Conservation (phyloP, 2,329 filamentous ascomycete species). For the Colletotrichum lini region DNA sequence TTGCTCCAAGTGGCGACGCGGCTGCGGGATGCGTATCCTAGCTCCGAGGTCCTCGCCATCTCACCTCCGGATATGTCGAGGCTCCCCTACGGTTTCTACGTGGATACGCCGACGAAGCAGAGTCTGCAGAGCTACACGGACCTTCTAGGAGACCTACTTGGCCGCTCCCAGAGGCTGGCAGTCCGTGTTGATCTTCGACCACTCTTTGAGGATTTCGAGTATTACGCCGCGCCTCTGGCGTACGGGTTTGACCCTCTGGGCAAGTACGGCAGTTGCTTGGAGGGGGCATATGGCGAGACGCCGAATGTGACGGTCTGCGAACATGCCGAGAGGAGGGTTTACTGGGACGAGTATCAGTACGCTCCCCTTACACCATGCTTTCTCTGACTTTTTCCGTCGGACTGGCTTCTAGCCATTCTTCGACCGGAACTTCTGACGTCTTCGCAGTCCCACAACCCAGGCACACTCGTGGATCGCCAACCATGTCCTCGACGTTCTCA, state of each 20-base stretch:
- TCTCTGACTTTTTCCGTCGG: not conserved
- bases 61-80: slow-evolving; percentile 30
- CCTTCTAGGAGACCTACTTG: slow-evolving; percentile 11
- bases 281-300: slow-evolving; percentile 32
- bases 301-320: slow-evolving; percentile 34
- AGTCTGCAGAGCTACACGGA: slow-evolving; percentile 10
- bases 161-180: not conserved
- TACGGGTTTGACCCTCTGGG: slow-evolving; percentile 30
- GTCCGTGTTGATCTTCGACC: slow-evolving; percentile 20
- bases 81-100: slow-evolving; percentile 28
- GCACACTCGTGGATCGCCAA: slow-evolving; percentile 39
- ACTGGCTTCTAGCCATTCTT: not conserved
- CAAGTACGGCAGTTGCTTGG: slow-evolving; percentile 35
- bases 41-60: slow-evolving; percentile 12
- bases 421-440: slow-evolving; percentile 11
- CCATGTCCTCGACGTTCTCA: slow-evolving; percentile 17
- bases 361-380: not conserved
- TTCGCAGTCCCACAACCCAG: slow-evolving; percentile 31
- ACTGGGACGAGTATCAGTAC: slow-evolving; percentile 40
- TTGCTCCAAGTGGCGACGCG: not conserved
- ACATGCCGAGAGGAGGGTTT: slow-evolving; percentile 26
- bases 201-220: slow-evolving; percentile 36
- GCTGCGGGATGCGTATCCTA: slow-evolving; percentile 7
- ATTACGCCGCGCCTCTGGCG: slow-evolving; percentile 21
- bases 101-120: not conserved